phyloP scores from a whole-genome alignment of 345 rosid genomes.

The Populus pruinosa region DNA sequence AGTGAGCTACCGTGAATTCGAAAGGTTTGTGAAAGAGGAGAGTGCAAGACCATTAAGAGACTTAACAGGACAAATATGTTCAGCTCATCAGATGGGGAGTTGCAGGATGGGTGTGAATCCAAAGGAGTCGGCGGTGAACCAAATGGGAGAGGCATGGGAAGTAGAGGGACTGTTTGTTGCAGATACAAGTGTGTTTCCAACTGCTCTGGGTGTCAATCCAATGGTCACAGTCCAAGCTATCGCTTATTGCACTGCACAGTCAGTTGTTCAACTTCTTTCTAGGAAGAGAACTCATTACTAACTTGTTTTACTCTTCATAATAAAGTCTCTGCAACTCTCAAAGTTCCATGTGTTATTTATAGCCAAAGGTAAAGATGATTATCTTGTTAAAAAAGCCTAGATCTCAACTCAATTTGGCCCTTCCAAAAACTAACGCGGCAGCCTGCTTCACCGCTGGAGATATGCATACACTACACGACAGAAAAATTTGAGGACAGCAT shows the following conservation, averaged over 20 bases:
- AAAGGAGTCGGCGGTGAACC: slow-evolving; percentile 54
- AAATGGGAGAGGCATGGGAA: slow-evolving; percentile 82
- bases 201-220: slow-evolving; percentile 82
- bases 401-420: no score
- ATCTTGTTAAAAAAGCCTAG: no score
- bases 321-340: no score
- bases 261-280: slow-evolving; percentile 46
- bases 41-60: slow-evolving; percentile 44
- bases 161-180: slow-evolving; percentile 68
- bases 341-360: no score
- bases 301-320: background rate
- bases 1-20: slow-evolving; percentile 40
- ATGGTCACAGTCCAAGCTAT: slow-evolving; percentile 85
- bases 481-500: no score
- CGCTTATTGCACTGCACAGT: slow-evolving; percentile 69
- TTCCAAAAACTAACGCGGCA: no score
- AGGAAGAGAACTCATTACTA: slow-evolving; percentile 3
- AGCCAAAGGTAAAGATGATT: no score
- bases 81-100: slow-evolving; percentile 95
- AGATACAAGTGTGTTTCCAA: slow-evolving; percentile 80
- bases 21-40: slow-evolving; percentile 61
- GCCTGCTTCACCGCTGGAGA: no score
- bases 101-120: slow-evolving; percentile 76
- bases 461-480: no score
- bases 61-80: slow-evolving; percentile 46